Base-by-base conservation (phyloP, 2,329 filamentous ascomycete species). In the Fusarium cicatricum region DNA sequence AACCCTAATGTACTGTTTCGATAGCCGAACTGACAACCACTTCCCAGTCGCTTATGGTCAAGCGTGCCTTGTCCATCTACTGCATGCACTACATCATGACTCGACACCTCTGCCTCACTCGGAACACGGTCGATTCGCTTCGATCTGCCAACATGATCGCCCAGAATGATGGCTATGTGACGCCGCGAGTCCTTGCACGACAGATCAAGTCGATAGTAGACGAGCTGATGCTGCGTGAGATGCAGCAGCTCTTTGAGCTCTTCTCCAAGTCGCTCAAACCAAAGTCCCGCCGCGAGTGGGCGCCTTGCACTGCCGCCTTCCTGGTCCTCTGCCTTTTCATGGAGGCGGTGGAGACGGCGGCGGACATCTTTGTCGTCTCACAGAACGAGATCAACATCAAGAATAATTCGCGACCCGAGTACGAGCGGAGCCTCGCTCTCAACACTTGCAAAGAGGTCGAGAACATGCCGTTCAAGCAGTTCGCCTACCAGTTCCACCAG, bases 391-490 rank as follows among this genome's bases (percentile, higher is more conserved):
- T 82, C 63, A 72, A 74, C 53, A 63, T 78, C 52, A 74, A 76
- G 34, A 76, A 75, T 53, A 69, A 69, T n/a, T 64, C 69, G 19
- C 64, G 70, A 21, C 72, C 75, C 7, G 68, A 68, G 65, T 78
- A 75, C 65, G 70, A 73, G 50, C 77, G 79, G 34, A 71, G 70
- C 7, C 74, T 77, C 28, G 82, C 80, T n/a, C 72, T 83, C 38
- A 71, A 73, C 7, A 71, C 80, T 26, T 82, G 79, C 71, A 70
- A 71, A 26, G 80, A 82, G 66, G 75, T 86, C 40, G 83, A 86
- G 67, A 83, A 84, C 61, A 74, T 85, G 74, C 83, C 83, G 1
- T 86, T 86, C 66, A 82, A 80, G 70, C 83, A 86, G 70, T 85
- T 86, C 64, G 81, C 81, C 4, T 84, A 82, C 59, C 82, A 85